Evolutionary conservation across 352 stramenopile genomes (phyloP).

Genomic region (Globisporangium paroecandrum): DNA sequence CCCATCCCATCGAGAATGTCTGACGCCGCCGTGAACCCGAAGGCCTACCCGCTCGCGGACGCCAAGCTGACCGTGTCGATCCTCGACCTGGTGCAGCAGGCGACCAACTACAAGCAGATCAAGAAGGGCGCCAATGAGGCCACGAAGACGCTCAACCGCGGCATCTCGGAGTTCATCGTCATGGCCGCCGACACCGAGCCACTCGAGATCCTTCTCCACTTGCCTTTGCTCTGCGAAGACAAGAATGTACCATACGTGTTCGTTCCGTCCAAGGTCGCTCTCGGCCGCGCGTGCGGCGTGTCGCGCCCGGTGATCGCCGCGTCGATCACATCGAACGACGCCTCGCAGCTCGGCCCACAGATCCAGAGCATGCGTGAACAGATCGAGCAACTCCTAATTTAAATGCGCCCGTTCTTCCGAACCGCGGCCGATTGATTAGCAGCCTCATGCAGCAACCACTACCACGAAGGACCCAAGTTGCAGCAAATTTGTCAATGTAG

Average conservation of each 20-base stretch:
- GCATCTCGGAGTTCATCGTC: constrained; percentile 99
- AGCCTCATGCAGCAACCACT: constrained; percentile 10
- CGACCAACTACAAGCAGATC: constrained; percentile 99
- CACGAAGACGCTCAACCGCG: constrained; percentile 99
- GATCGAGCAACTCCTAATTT: constrained; percentile 99
- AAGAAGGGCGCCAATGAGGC: constrained; percentile 99
- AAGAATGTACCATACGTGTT: constrained; percentile 95
- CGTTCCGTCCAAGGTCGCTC: constrained; percentile 96
- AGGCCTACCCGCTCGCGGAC: constrained; percentile 98
- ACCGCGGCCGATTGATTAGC: constrained; percentile 13
- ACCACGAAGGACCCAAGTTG: not conserved
- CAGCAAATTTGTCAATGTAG: not conserved
- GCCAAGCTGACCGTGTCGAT: constrained; percentile 98
- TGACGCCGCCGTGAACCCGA: constrained; percentile 87
- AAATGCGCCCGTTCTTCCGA: constrained; percentile 36
- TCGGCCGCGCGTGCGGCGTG: constrained; percentile 98
- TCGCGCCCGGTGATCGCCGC: constrained; percentile 98
- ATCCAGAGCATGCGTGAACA: constrained; percentile 99
- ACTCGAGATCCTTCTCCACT: constrained; percentile 99
- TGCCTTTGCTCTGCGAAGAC: constrained; percentile 98
- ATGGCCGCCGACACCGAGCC: constrained; percentile 99
- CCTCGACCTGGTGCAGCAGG: constrained; percentile 99
- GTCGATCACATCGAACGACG: constrained; percentile 99
- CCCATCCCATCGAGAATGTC: constrained; percentile 41
- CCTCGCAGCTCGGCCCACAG: constrained; percentile 97